phyloP scores from a whole-genome alignment of 805 yeast genomes.

The Candida chauliodis region DNA sequence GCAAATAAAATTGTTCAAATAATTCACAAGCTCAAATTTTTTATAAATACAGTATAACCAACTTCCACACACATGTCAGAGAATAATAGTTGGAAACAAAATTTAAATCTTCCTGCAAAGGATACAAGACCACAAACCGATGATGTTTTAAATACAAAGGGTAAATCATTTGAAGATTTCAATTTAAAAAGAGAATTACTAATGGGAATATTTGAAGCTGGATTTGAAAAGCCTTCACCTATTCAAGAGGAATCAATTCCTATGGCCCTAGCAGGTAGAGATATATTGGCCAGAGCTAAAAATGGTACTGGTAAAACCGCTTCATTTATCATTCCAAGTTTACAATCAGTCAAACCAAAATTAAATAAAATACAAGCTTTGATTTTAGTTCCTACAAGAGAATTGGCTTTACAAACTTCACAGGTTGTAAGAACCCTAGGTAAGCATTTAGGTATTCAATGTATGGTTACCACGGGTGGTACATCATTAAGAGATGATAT shows the following conservation, averaged over 20 bases:
- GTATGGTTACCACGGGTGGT: slow-evolving; percentile 99
- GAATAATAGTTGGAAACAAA: slow-evolving; percentile 9
- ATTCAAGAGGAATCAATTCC: slow-evolving; percentile 98
- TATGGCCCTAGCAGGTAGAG: slow-evolving; percentile 91
- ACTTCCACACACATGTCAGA: not conserved
- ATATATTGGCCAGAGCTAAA: slow-evolving; percentile 94
- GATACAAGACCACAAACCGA: slow-evolving; percentile 97
- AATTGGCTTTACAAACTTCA: slow-evolving; percentile 93
- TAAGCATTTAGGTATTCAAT: slow-evolving; percentile 84
- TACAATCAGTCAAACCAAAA: slow-evolving; percentile 86
- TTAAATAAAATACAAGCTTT: slow-evolving; percentile 83
- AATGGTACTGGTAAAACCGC: slow-evolving; percentile 99
- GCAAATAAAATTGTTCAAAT: too few relatives aligned
- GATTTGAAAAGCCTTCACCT: slow-evolving; percentile 97
- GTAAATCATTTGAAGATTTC: slow-evolving; percentile 88
- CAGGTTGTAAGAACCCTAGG: slow-evolving; percentile 96
- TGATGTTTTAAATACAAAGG: slow-evolving; percentile 89
- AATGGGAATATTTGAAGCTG: slow-evolving; percentile 99
- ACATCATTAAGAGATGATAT: slow-evolving; percentile 92
- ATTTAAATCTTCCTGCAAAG: slow-evolving; percentile 31
- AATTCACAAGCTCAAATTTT: too few relatives aligned
- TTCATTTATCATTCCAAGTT: slow-evolving; percentile 89
- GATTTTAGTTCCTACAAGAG: slow-evolving; percentile 95
- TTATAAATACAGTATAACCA: not conserved
- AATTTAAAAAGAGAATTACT: slow-evolving; percentile 85